phyloP scores from a whole-genome alignment of 2,329 filamentous ascomycete genomes.

The Colletotrichum sp. region DNA sequence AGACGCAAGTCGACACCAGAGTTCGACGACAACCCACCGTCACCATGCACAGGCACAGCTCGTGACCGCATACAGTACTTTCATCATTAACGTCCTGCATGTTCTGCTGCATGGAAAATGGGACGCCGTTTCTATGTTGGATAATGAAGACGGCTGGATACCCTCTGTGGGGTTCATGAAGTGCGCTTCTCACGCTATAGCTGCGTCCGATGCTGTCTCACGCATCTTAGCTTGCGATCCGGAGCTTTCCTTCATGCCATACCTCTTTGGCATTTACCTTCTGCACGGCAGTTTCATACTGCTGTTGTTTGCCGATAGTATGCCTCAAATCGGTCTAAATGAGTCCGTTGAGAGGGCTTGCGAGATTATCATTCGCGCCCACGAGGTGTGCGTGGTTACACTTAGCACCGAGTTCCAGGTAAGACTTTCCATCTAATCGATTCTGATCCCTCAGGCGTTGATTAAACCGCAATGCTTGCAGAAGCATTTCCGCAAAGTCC shows the following conservation, averaged over 20 bases:
- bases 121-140: conserved; percentile 29
- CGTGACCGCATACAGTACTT: not conserved
- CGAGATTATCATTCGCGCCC: conserved; percentile 54
- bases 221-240: conserved; percentile 52
- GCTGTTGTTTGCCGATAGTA: conserved; percentile 52
- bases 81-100: not conserved
- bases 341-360: conserved; percentile 51
- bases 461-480: not conserved
- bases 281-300: conserved; percentile 56
- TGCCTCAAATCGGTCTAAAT: conserved; percentile 50
- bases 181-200: conserved; percentile 51
- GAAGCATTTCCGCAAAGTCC: not conserved
- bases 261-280: conserved; percentile 57
- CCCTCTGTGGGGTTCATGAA: conserved; percentile 48
- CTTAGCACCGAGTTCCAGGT: conserved; percentile 30
- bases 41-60: not conserved
- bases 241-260: conserved; percentile 57
- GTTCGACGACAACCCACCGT: not conserved
- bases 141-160: conserved; percentile 54
- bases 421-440: not conserved
- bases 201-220: conserved; percentile 48
- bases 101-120: not conserved
- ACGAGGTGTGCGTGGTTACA: conserved; percentile 56
- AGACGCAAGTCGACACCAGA: not conserved
- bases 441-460: not conserved